Percentiles rank a stretch among this genome's conserved stretches.
Conservation (phyloP, 768 basidiomycete species). For the Hypholoma fasciculare region DNA sequence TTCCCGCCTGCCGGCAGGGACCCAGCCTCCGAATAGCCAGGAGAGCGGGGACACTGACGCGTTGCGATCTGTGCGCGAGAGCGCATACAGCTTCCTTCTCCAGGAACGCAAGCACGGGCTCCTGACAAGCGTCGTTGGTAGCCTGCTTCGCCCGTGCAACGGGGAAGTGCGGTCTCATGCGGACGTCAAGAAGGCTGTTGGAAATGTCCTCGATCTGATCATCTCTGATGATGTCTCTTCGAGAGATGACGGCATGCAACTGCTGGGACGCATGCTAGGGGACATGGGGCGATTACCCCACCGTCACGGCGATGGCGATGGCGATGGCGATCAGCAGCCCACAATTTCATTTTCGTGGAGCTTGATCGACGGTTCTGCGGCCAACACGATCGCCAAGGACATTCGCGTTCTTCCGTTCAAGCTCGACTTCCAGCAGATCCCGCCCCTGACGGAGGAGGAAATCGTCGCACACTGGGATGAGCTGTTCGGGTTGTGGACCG, state of each 20-base stretch:
- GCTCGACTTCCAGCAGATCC: slow-evolving; percentile 6
- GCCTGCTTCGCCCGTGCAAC: slow-evolving; percentile 30
- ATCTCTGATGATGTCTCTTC: background rate
- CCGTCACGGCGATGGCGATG: background rate
- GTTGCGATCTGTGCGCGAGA: slow-evolving; percentile 21
- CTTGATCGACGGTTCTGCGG: slow-evolving; percentile 1
- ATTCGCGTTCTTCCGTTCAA: background rate
- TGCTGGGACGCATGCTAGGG: background rate
- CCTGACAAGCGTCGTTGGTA: slow-evolving; percentile 38
- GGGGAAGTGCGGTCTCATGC: slow-evolving; percentile 2
- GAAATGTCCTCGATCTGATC: slow-evolving; percentile 1
- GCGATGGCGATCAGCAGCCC: background rate
- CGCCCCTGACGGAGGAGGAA: slow-evolving; percentile 24
- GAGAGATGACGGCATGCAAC: background rate
- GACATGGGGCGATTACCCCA: background rate
- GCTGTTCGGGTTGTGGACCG: slow-evolving; percentile 19
- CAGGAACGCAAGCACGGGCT: slow-evolving; percentile 49
- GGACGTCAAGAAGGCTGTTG: slow-evolving; percentile 18
- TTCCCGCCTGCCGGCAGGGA: slow-evolving; percentile 32
- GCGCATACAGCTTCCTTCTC: slow-evolving; percentile 41
- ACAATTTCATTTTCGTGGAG: background rate
- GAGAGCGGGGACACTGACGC: slow-evolving; percentile 18
- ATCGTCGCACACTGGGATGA: slow-evolving; percentile 24
- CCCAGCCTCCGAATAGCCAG: background rate
- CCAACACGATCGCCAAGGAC: background rate